Evolutionary conservation across 768 basidiomycete genomes (phyloP), one percentile per base, ranked within the genome.

Genomic region (Symmetrospora coprosmae): DNA sequence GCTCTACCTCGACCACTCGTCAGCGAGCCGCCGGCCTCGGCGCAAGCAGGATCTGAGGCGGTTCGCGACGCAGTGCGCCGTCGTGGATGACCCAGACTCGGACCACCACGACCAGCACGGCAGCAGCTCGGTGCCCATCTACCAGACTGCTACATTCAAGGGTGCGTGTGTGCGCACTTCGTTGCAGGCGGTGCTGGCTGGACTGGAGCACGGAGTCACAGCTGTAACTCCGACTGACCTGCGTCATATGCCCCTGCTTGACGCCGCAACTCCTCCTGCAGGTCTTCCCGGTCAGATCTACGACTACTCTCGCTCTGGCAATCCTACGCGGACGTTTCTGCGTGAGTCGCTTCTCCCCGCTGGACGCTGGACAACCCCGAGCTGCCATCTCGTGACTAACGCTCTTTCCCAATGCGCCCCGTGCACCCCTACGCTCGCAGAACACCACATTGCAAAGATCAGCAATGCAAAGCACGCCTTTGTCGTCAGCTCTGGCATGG

Each of bases 131-230:
- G 88, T 96, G 1, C 94, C 94, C 21, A 97, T 99, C 73, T 99
- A 97, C 74, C 94, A 97, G 75, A 85, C 89, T 1, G 82, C 94
- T 7, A 99, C 94, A 0, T 97, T 99, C 81, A 97, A 97, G 75
- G 94, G 92, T 45, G 75, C 92, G 40, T 79, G 78, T 17, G 86
- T 85, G 50, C 59, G n/a, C n/a, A n/a, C n/a, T n/a, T n/a, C n/a
- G n/a, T n/a, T n/a, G n/a, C n/a, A n/a, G n/a, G n/a, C n/a, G n/a
- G n/a, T n/a, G n/a, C n/a, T n/a, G n/a, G n/a, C n/a, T n/a, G n/a
- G n/a, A n/a, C n/a, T n/a, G n/a, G n/a, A n/a, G n/a, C n/a, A n/a
- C n/a, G n/a, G n/a, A n/a, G n/a, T n/a, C n/a, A n/a, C n/a, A n/a
- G n/a, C n/a, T n/a, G n/a, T n/a, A n/a, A n/a, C n/a, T n/a, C n/a